Evolutionary conservation across 1,139 yeast species (phyloP), one percentile per base, ranked within the genome.

Genomic region (Martiniozyma asiatica): DNA sequence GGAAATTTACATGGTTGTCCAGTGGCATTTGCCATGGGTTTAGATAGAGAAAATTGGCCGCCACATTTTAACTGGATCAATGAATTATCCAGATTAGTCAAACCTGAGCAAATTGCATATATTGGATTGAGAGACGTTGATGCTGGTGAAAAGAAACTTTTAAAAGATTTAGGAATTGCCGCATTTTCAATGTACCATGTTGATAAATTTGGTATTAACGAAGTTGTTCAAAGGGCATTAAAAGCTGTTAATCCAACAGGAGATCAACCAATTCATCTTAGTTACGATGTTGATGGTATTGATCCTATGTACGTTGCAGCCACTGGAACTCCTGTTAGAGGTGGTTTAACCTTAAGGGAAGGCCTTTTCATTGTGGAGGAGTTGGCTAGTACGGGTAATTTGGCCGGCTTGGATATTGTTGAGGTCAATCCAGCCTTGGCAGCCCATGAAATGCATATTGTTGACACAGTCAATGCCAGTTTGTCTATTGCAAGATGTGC

Each of bases 1-100:
- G 98, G 98, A 27, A 89, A 89, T 56, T 65, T 89, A 44, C 98
- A 89, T 55, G 98, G 98, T 4, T 87, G 97, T 55, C 98, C 98
- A 6, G 82, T 89, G 24, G 73, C 95, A 4, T 89, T 89, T 53
- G 62, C 87, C 34, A 63, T 85, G 71, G 96, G 96, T 2, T 61
- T 82, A 37, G 75, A 74, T 42, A 53, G 54, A 31, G 74, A 70
- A 20, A 49, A 64, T 19, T 74, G 66, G 58, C 92, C 93, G 21
- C 76, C 79, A 22, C 73, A 73, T 31, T 68, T 75, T 36, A 47
- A 61, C 34, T 89, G 98, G 98, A 81, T 89, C 23, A 35, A 43
- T 22, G 39, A 43, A 14, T 18, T 48, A 4, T 84, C 89, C 21
- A 28, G 29, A 11, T 64, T 68, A 33, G 67, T 89, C 41, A 70